Evolutionary conservation across 768 basidiomycete species (phyloP).

Genomic region (Lactarius pseudohatsudake): DNA sequence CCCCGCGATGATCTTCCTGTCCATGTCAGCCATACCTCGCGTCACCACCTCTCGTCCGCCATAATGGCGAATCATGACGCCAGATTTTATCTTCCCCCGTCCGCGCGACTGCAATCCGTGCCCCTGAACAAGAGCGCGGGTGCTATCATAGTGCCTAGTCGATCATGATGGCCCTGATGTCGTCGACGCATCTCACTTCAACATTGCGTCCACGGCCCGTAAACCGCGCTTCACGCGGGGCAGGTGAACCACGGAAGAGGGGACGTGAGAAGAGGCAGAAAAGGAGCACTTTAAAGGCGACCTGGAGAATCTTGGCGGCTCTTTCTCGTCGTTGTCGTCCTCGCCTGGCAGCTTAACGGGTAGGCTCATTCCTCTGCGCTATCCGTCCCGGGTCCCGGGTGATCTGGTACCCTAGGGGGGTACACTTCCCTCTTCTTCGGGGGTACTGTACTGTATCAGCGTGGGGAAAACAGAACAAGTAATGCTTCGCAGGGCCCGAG

Average conservation of each 20-base stretch:
- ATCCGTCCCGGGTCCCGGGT: too few relatives aligned
- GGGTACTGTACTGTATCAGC: background rate
- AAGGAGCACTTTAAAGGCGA: background rate
- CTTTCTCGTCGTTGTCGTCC: too few relatives aligned
- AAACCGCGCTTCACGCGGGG: background rate
- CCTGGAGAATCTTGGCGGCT: background rate
- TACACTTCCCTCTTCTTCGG: background rate
- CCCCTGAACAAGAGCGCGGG: background rate
- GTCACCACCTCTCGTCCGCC: background rate
- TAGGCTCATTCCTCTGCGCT: too few relatives aligned
- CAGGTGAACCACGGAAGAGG: background rate
- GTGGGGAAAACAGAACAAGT: too few relatives aligned
- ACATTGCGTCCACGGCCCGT: background rate
- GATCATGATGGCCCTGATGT: background rate
- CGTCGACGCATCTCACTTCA: background rate
- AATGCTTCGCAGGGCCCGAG: too few relatives aligned
- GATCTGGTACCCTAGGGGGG: background rate
- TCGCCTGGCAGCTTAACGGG: too few relatives aligned
- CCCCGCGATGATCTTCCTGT: background rate
- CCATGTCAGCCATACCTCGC: background rate
- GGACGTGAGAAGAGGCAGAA: background rate
- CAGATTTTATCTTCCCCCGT: background rate
- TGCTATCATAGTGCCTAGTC: background rate
- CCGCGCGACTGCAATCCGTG: background rate
- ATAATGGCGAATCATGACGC: background rate